These are phyloP conservation scores for Ramalina peruviana DNA, from an alignment of 495 filamentous ascomycete genomes.

Conservation along the genomic window DNA sequence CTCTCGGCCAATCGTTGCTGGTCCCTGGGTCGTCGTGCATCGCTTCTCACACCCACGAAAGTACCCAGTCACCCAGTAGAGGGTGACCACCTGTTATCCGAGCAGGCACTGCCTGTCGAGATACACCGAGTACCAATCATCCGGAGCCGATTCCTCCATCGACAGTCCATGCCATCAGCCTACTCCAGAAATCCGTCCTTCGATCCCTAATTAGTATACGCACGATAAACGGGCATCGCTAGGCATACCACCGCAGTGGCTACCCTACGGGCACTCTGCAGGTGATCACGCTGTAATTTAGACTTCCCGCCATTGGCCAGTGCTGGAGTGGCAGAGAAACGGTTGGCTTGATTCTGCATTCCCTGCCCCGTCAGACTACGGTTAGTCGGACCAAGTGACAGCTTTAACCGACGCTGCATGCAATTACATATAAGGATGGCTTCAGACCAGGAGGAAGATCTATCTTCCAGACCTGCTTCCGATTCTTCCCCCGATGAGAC, in stretches of 20 bases:
- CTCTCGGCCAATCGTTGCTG: not conserved
- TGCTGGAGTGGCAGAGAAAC: not conserved
- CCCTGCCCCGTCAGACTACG: not conserved
- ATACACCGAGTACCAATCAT: not conserved
- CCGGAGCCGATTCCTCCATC: not conserved
- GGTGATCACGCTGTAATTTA: not conserved
- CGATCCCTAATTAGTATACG: not conserved
- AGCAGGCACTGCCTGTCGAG: no score
- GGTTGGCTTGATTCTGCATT: not conserved
- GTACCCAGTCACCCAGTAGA: no score
- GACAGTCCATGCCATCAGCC: not conserved
- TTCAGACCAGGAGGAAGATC: constrained; percentile 35
- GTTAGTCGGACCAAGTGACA: not conserved
- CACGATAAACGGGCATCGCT: not conserved
- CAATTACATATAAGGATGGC: constrained; percentile 31
- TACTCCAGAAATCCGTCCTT: not conserved
- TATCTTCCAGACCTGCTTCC: constrained; percentile 21
- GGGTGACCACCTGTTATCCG: no score
- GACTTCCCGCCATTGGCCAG: constrained; percentile 2
- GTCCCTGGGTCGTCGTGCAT: no score
- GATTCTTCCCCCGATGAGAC: constrained; percentile 32
- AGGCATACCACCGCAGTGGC: not conserved
- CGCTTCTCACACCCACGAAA: no score
- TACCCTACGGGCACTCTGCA: constrained; percentile 2
- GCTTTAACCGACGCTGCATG: not conserved